phyloP scores from a whole-genome alignment of 169 alveolate genomes.

The Plasmodium relictum region DNA sequence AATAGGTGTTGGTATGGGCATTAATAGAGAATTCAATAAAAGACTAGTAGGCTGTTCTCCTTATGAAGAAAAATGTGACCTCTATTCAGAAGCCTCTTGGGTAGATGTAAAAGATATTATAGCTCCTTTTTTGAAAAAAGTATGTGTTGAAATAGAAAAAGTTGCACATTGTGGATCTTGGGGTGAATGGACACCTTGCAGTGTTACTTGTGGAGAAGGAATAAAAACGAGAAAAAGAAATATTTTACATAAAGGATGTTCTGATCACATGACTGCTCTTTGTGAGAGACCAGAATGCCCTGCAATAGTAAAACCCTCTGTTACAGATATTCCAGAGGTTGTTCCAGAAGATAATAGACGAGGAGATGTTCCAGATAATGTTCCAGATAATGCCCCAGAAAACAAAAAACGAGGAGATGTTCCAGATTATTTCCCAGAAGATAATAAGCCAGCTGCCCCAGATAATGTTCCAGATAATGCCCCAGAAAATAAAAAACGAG shows the following conservation, averaged over 20 bases:
- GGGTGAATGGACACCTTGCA: slow-evolving; percentile 46
- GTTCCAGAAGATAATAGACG: not conserved
- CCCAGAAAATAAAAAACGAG: not conserved
- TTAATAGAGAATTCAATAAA: slow-evolving; percentile 21
- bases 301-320: not conserved
- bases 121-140: slow-evolving; percentile 36
- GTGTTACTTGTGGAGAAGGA: slow-evolving; percentile 68
- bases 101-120: slow-evolving; percentile 4
- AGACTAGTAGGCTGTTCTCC: slow-evolving; percentile 30
- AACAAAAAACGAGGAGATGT: not conserved
- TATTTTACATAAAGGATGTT: slow-evolving; percentile 34
- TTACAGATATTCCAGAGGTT: slow-evolving; percentile 12
- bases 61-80: slow-evolving; percentile 9
- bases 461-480: not conserved
- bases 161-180: slow-evolving; percentile 58
- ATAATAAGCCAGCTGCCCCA: not conserved
- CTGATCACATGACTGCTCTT: not conserved
- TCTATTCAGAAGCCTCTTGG: slow-evolving; percentile 50
- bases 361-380: slow-evolving; percentile 11
- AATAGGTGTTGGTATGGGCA: slow-evolving; percentile 40
- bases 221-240: slow-evolving; percentile 21
- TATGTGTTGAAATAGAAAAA: slow-evolving; percentile 57
- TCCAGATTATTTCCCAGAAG: not conserved
- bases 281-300: slow-evolving; percentile 44
- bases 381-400: slow-evolving; percentile 12